These are phyloP conservation scores for Pelargonium citronellum DNA, from an alignment of 441 rosid species.

Conservation along the genomic window DNA sequence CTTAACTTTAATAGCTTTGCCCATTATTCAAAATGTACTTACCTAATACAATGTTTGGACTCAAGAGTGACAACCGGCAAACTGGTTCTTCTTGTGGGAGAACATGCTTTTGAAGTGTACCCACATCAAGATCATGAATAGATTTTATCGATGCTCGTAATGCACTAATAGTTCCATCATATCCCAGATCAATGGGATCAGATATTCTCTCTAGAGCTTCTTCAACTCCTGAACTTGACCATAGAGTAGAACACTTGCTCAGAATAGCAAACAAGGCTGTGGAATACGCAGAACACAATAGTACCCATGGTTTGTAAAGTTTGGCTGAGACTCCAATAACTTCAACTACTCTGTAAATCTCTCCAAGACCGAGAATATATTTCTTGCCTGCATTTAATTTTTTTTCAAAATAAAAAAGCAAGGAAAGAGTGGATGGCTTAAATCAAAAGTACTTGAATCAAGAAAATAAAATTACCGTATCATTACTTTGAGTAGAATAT, in stretches of 20 bases:
- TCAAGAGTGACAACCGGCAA: slow-evolving; percentile 46
- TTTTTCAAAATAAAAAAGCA: background rate
- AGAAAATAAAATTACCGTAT: background rate
- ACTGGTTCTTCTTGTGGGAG: slow-evolving; percentile 34
- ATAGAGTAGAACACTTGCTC: slow-evolving; percentile 43
- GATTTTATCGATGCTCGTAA: slow-evolving; percentile 37
- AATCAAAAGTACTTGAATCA: background rate
- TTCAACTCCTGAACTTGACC: slow-evolving; percentile 66
- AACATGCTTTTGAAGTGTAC: slow-evolving; percentile 32
- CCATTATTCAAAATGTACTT: slow-evolving; percentile 10
- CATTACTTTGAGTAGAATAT: background rate
- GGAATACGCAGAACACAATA: slow-evolving; percentile 33
- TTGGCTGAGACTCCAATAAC: slow-evolving; percentile 46
- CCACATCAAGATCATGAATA: slow-evolving; percentile 35
- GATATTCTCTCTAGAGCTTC: slow-evolving; percentile 46
- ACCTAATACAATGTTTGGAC: slow-evolving; percentile 43
- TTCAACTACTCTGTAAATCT: slow-evolving; percentile 55
- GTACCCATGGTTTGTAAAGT: slow-evolving; percentile 64
- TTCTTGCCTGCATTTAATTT: slow-evolving; percentile 40
- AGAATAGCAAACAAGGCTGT: slow-evolving; percentile 30
- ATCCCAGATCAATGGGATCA: slow-evolving; percentile 27
- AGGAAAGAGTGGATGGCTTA: background rate
- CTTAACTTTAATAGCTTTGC: background rate
- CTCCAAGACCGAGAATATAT: slow-evolving; percentile 55
- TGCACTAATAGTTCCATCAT: slow-evolving; percentile 27